Percentiles rank a stretch among this genome's conserved stretches.
phyloP scores from a whole-genome alignment of 2,329 filamentous ascomycete genomes.

The Fusarium haematococcum region DNA sequence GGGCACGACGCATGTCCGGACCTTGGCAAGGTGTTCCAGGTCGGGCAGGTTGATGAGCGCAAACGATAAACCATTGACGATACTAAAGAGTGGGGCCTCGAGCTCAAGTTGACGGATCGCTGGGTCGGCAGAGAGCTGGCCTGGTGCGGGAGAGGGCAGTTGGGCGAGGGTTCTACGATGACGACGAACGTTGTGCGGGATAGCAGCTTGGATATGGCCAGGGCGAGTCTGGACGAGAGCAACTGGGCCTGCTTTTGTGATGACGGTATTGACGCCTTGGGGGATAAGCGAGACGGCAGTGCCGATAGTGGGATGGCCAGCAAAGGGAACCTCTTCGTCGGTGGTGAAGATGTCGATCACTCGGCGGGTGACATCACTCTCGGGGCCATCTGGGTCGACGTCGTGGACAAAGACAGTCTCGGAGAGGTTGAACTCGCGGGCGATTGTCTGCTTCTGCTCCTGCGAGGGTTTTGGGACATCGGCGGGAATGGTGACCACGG shows the following conservation, averaged over 20 bases:
- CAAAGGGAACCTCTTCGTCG: slow-evolving; percentile 67
- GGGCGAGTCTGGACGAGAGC: slow-evolving; percentile 52
- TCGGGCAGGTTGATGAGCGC: slow-evolving; percentile 71
- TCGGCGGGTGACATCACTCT: slow-evolving; percentile 47
- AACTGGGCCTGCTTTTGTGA: slow-evolving; percentile 70
- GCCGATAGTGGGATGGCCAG: slow-evolving; percentile 72
- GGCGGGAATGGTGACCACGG: slow-evolving; percentile 66
- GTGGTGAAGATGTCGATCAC: slow-evolving; percentile 71
- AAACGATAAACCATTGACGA: slow-evolving; percentile 82
- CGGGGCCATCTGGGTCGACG: slow-evolving; percentile 44
- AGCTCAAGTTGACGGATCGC: slow-evolving; percentile 53
- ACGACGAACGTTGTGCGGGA: slow-evolving; percentile 75
- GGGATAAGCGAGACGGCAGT: slow-evolving; percentile 61
- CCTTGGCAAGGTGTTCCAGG: slow-evolving; percentile 66
- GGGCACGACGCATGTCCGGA: slow-evolving; percentile 49
- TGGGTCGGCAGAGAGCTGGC: slow-evolving; percentile 45
- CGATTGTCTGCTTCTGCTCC: slow-evolving; percentile 67
- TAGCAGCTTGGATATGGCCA: slow-evolving; percentile 67
- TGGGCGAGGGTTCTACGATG: slow-evolving; percentile 61
- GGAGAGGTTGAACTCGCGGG: slow-evolving; percentile 72
- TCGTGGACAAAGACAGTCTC: slow-evolving; percentile 74
- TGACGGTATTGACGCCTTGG: slow-evolving; percentile 55
- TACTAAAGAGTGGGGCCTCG: slow-evolving; percentile 64
- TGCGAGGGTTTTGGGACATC: slow-evolving; percentile 56
- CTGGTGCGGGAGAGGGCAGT: slow-evolving; percentile 39